Conservation (phyloP, 2,329 filamentous ascomycete genomes). For the Catunica adiposa region DNA sequence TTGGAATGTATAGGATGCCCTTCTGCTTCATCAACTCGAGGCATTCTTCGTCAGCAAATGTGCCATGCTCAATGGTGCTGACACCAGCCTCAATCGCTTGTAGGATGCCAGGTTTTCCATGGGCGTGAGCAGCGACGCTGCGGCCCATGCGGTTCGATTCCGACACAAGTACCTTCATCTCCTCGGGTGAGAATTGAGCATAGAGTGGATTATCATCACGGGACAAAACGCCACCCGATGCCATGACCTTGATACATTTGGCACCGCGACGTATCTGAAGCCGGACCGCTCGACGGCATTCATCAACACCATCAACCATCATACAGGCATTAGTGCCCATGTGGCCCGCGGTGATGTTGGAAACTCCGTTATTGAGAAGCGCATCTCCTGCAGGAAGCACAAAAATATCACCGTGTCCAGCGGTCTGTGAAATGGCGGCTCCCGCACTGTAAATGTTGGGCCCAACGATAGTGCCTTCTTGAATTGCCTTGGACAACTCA, state of each 20-base stretch:
- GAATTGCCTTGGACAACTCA: conserved; percentile 27
- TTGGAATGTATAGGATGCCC: conserved; percentile 24
- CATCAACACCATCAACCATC: conserved; percentile 24
- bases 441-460: conserved; percentile 33
- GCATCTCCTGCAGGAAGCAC: conserved; percentile 22
- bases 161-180: conserved; percentile 23
- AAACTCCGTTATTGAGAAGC: conserved; percentile 22
- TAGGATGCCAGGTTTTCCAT: conserved; percentile 26
- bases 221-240: conserved; percentile 25
- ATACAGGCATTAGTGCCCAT: conserved; percentile 19
- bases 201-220: conserved; percentile 24
- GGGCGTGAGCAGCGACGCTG: conserved; percentile 25
- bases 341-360: conserved; percentile 20
- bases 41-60: conserved; percentile 27
- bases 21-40: conserved; percentile 24
- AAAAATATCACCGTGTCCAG: conserved; percentile 30
- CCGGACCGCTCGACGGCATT: conserved; percentile 25
- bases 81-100: conserved; percentile 24
- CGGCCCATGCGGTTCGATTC: conserved; percentile 24
- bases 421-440: conserved; percentile 29
- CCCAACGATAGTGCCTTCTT: conserved; percentile 28
- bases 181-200: conserved; percentile 25
- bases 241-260: conserved; percentile 26
- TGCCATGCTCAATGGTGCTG: conserved; percentile 25
- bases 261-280: conserved; percentile 27